Evolutionary conservation across 352 stramenopile genomes (phyloP).

Genomic region (Phytophthora colocasiae): DNA sequence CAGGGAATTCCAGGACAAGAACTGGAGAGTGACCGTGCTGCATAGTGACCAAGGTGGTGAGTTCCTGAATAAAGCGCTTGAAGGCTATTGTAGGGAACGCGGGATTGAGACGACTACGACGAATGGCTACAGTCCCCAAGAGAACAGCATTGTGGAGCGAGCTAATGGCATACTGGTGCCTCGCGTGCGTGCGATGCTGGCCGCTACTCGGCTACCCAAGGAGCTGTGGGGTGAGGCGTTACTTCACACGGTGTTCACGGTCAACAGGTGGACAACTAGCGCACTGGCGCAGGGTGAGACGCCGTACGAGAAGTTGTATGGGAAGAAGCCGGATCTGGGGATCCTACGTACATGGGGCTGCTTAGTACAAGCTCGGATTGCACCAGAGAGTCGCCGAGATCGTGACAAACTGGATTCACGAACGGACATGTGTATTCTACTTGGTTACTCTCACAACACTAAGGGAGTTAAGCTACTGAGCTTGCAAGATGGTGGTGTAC

Average conservation of each 20-base stretch:
- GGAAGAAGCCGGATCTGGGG: too few relatives aligned
- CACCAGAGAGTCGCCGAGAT: too few relatives aligned
- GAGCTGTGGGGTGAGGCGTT: constrained; percentile 20
- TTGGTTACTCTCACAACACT: too few relatives aligned
- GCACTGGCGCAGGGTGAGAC: too few relatives aligned
- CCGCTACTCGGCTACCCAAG: constrained; percentile 17
- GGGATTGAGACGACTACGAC: constrained; percentile 16
- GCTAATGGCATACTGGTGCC: constrained; percentile 4
- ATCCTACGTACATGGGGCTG: too few relatives aligned
- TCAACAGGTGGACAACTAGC: constrained; percentile 26
- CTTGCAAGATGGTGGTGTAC: constrained; percentile 11
- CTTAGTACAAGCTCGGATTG: too few relatives aligned
- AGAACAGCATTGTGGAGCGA: constrained; percentile 31
- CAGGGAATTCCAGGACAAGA: constrained; percentile 6
- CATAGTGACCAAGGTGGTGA: constrained; percentile 21
- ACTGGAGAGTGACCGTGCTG: constrained; percentile 4
- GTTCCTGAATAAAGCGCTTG: constrained; percentile 17
- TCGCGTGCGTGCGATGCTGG: neutral
- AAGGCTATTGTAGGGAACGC: constrained; percentile 3
- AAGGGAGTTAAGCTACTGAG: constrained; percentile 27
- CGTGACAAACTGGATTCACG: too few relatives aligned
- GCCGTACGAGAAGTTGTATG: too few relatives aligned
- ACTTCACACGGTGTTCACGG: constrained; percentile 14
- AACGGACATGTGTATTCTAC: too few relatives aligned
- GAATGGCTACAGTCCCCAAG: constrained; percentile 29